Conservation (phyloP, 352 stramenopile species). For the Phytophthora palmivora region DNA sequence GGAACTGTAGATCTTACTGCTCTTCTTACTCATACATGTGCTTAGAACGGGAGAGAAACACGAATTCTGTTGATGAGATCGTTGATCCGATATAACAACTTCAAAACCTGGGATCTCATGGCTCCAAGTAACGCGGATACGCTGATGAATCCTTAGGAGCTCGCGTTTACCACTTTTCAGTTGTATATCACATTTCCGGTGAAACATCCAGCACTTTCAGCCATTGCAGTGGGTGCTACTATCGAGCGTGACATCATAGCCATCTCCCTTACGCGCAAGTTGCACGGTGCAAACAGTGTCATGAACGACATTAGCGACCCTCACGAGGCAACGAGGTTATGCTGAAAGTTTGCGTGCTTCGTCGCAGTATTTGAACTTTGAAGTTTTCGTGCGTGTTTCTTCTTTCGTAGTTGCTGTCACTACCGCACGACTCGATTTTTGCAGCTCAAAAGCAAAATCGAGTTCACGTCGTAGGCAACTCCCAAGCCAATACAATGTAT, state of each 20-base stretch:
- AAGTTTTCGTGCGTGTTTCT: constrained; percentile 25
- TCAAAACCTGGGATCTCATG: constrained; percentile 25
- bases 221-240: no score
- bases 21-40: neutral
- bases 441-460: constrained; percentile 28
- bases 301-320: no score
- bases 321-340: no score
- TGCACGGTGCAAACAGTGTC: neutral
- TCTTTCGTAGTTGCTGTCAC: constrained; percentile 8
- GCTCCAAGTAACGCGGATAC: neutral
- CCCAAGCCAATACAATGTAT: neutral
- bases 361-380: constrained; percentile 16
- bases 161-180: no score
- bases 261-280: neutral
- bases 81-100: neutral
- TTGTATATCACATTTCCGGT: neutral
- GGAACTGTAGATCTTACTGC: no score
- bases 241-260: constrained; percentile 1
- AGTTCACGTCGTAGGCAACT: constrained; percentile 13
- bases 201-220: neutral
- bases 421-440: constrained; percentile 18
- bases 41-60: constrained; percentile 13
- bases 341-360: no score
- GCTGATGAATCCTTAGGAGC: neutral
- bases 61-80: constrained; percentile 1